Percentiles rank a stretch among this genome's conserved stretches.
Conservation (phyloP, 352 stramenopile species). For the Achlya hypogyna region DNA sequence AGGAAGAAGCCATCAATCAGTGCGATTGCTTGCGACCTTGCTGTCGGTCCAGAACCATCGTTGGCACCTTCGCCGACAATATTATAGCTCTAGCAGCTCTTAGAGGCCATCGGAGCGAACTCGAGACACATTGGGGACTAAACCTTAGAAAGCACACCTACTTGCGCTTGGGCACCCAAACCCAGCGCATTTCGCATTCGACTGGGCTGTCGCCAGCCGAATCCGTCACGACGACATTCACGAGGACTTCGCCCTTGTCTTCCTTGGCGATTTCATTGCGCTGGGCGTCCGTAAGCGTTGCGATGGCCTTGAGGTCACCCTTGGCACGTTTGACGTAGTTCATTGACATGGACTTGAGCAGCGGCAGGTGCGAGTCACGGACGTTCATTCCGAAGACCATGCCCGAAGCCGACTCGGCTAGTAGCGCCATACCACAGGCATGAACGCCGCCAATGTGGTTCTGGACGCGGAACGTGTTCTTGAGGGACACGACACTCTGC, state of each 20-base stretch:
- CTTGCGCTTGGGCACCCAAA: constrained; percentile 60
- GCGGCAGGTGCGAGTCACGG: constrained; percentile 58
- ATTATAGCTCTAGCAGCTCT: neutral
- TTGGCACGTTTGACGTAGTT: constrained; percentile 62
- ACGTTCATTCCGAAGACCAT: constrained; percentile 85
- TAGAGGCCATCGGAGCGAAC: neutral
- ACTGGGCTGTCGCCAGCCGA: constrained; percentile 59
- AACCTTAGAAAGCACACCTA: neutral
- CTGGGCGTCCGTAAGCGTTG: constrained; percentile 58
- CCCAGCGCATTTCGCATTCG: constrained; percentile 78
- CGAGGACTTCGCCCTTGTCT: constrained; percentile 64
- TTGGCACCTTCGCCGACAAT: no score
- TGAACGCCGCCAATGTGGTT: constrained; percentile 86
- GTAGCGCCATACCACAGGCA: constrained; percentile 77
- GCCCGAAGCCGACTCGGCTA: constrained; percentile 72
- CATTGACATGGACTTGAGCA: constrained; percentile 81
- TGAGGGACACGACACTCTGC: constrained; percentile 44
- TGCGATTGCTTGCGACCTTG: no score
- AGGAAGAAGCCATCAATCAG: no score
- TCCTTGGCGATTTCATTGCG: constrained; percentile 46
- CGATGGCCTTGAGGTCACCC: constrained; percentile 60
- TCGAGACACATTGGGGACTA: neutral
- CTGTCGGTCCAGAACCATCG: no score
- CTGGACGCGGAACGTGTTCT: constrained; percentile 67
- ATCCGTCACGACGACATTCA: constrained; percentile 71